Evolutionary conservation across 345 rosid species (phyloP).

Genomic region (Iberis pinnata): DNA sequence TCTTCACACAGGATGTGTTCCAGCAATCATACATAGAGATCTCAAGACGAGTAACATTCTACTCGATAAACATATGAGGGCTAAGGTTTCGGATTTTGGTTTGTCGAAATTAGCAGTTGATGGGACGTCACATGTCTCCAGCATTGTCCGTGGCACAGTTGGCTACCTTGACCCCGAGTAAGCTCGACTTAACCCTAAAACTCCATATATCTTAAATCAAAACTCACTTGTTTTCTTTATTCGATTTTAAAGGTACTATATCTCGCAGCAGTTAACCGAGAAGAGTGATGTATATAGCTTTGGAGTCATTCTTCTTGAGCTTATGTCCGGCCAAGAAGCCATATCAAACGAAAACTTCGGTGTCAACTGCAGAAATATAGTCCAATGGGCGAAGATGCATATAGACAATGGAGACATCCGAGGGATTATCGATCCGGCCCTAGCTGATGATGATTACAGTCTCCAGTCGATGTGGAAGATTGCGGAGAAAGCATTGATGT

Average conservation of each 20-base stretch:
- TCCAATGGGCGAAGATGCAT: constrained; percentile 96
- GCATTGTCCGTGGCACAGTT: constrained; percentile 96
- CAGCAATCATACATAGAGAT: constrained; percentile 92
- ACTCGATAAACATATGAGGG: constrained; percentile 73
- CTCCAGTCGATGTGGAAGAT: constrained; percentile 99
- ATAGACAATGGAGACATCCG: constrained; percentile 92
- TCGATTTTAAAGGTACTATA: constrained; percentile 57
- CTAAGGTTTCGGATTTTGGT: constrained; percentile 97
- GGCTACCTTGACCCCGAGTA: constrained; percentile 99
- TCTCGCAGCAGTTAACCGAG: constrained; percentile 95
- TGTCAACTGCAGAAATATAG: constrained; percentile 85
- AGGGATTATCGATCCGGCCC: constrained; percentile 70
- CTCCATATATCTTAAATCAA: neutral
- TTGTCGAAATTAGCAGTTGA: constrained; percentile 83
- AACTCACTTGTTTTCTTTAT: neutral
- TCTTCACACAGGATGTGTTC: constrained; percentile 97
- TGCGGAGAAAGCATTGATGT: constrained; percentile 86
- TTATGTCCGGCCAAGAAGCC: constrained; percentile 93
- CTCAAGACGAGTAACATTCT: constrained; percentile 93
- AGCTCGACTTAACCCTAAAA: constrained; percentile 26
- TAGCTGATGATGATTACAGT: constrained; percentile 54
- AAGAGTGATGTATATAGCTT: constrained; percentile 98
- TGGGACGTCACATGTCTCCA: constrained; percentile 91
- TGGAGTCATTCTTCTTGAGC: constrained; percentile 92
- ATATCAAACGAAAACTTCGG: constrained; percentile 91